Base-by-base conservation (phyloP, 331 rosid species). In the Quercus phellos region DNA sequence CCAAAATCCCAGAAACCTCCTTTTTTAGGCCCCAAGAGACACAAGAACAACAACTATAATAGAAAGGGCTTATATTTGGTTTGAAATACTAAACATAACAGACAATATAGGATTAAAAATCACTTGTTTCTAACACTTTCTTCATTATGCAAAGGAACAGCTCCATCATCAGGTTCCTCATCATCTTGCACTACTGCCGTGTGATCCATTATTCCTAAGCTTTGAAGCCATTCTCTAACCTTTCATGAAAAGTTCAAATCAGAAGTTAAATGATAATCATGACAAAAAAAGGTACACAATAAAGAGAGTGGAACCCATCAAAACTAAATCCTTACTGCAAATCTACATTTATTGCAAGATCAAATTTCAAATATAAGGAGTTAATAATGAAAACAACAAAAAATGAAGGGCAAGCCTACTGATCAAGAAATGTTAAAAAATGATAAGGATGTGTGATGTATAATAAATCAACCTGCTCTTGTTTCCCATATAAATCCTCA, bases 141-240 rank as follows among this genome's bases (percentile, higher is more conserved):
- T 74, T 90, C 96, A 22, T 85, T 72, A 74, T 84, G 92, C 61
- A 88, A 74, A 81, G 93, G 91, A 67, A 94, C 86, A 60, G 92
- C 78, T 67, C 87, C 97, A 75, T 89, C 96, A 77, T 92, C 98
- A 78, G 96, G 93, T 34, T 92, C 97, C 59, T 94, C 97, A 67
- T 83, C 94, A 70, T 94, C 94, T 51, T 89, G 96, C 55, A 83
- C 89, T 46, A 89, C 92, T 27, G 89, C 86, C 1, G 87, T 84
- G 21, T 90, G 97, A 69, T 94, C 97, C 18, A 68, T 87, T 68
- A 94, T 86, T 76, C 98, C 97, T 68, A 89, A 74, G 83, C 89
- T 89, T n/a, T 92, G 97, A 59, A 94, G 97, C 97, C 98, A 94
- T 82, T 94, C 98, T 90, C 87, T 94, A 46, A 90, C 90, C 97